phyloP scores from a whole-genome alignment of 2,329 filamentous ascomycete genomes.

The Coniella lustricola region DNA sequence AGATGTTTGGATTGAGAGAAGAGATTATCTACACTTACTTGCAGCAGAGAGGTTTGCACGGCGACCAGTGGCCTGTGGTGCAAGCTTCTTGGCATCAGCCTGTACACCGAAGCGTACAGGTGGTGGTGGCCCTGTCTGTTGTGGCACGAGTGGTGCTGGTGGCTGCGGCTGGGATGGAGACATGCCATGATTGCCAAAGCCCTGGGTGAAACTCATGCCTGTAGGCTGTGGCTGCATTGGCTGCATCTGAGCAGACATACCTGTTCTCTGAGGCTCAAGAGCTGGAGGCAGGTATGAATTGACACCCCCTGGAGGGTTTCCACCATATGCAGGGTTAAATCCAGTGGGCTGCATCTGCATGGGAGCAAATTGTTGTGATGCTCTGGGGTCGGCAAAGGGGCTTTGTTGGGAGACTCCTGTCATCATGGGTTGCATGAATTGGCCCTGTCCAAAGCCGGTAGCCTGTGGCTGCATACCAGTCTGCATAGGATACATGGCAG shows the following conservation, averaged over 20 bases:
- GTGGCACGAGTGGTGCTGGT: constrained; percentile 60
- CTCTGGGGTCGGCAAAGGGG: constrained; percentile 33
- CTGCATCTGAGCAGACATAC: constrained; percentile 32
- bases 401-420: constrained; percentile 33
- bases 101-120: constrained; percentile 82
- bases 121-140: constrained; percentile 80
- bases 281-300: constrained; percentile 54
- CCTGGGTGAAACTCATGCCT: constrained; percentile 39
- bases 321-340: constrained; percentile 37
- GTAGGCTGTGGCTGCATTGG: constrained; percentile 42
- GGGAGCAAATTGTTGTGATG: constrained; percentile 35
- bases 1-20: not conserved
- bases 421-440: constrained; percentile 37
- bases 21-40: constrained; percentile 60
- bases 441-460: constrained; percentile 31
- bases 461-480: constrained; percentile 35
- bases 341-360: constrained; percentile 60
- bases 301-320: constrained; percentile 34
- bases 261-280: constrained; percentile 54
- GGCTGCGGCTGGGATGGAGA: constrained; percentile 50
- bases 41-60: constrained; percentile 89
- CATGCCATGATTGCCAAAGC: constrained; percentile 33
- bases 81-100: constrained; percentile 65
- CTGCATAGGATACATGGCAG: constrained; percentile 45
- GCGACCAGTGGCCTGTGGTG: constrained; percentile 79